Base-by-base conservation (phyloP, 176 grass and related monocot species). In the Elymus sibiricus region DNA sequence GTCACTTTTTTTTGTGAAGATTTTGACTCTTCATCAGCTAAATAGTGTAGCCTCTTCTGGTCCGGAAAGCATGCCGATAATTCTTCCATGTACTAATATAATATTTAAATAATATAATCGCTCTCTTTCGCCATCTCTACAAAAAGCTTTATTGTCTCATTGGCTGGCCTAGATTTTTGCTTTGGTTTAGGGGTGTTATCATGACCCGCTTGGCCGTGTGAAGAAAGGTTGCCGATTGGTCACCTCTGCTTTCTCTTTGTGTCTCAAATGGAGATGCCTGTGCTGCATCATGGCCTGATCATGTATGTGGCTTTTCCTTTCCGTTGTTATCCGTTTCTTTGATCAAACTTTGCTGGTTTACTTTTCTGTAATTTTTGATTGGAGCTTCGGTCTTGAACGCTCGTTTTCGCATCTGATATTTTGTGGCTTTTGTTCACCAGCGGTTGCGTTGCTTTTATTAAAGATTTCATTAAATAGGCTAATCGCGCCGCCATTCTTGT, bases 251-350 rank as follows among this genome's bases (percentile, higher is more conserved):
- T 84, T 13, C 44, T 66, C 63, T n/a, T 90, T 72, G 64, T 53
- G 51, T 86, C 49, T 24, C 51, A 55, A 86, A 90, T 83, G n/a
- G 39, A 53, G 66, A 42, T 47, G 44, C 44, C 44, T 56, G 12
- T 22, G 63, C 29, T 71, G 14, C 22, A 69, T 89, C 47, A 78
- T 77, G 8, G 17, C 70, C 22, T 44, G 60, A 75, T 89, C 51
- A 71, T 43, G 53, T 15, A 7, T 47, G 44, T 47, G 0, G 28
- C 17, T 87, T 83, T 74, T 75, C 71, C 14, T 40, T 74, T 78
- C 35, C 21, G n/a, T n/a, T n/a, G 22, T 47, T 47, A 14, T 89
- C 35, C 58, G 7, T 79, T 25, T 42, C 24, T 16, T n/a, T n/a
- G 79, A 73, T 69, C 37, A 6, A 28, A 82, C 83, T 34, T 31